Conservation (phyloP, 768 basidiomycete species). For the Tremella fuciformis region DNA sequence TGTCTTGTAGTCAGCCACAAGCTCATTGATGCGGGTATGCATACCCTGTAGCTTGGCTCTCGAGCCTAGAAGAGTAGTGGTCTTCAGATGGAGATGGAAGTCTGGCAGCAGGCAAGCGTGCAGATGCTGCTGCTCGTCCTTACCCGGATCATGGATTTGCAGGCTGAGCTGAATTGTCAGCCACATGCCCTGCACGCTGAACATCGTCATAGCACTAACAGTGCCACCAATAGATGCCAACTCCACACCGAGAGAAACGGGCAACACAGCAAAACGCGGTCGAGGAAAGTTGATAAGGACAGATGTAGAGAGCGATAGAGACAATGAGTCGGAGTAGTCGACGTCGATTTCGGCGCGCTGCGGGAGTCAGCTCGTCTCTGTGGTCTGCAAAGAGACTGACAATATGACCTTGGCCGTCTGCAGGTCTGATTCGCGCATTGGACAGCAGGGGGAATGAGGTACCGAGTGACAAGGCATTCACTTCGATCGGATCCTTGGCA, state of each 20-base stretch:
- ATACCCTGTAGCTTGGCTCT: conserved; percentile 81
- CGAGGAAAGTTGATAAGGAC: conserved; percentile 56
- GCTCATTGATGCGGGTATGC: neutral
- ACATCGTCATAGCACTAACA: conserved; percentile 55
- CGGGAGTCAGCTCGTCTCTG: neutral
- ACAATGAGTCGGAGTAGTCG: conserved; percentile 76
- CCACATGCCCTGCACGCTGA: neutral
- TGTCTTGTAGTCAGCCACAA: conserved; percentile 56
- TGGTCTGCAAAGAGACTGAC: conserved; percentile 36
- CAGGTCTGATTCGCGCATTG: conserved; percentile 63
- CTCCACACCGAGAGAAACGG: conserved; percentile 73
- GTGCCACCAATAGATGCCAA: conserved; percentile 79
- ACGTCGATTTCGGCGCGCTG: conserved; percentile 81
- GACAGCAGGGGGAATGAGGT: conserved; percentile 72
- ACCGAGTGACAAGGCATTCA: conserved; percentile 81
- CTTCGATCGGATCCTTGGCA: conserved; percentile 73
- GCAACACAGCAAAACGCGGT: conserved; percentile 55
- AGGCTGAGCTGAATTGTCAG: conserved; percentile 39
- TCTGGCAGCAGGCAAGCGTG: conserved; percentile 79
- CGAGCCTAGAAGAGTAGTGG: conserved; percentile 88
- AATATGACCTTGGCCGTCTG: conserved; percentile 52
- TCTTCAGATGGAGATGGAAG: conserved; percentile 80
- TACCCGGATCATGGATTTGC: conserved; percentile 52
- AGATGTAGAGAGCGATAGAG: conserved; percentile 58
- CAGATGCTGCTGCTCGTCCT: conserved; percentile 55